phyloP scores from a whole-genome alignment of 2,329 filamentous ascomycete species.

The Fusarium protoensiforme region DNA sequence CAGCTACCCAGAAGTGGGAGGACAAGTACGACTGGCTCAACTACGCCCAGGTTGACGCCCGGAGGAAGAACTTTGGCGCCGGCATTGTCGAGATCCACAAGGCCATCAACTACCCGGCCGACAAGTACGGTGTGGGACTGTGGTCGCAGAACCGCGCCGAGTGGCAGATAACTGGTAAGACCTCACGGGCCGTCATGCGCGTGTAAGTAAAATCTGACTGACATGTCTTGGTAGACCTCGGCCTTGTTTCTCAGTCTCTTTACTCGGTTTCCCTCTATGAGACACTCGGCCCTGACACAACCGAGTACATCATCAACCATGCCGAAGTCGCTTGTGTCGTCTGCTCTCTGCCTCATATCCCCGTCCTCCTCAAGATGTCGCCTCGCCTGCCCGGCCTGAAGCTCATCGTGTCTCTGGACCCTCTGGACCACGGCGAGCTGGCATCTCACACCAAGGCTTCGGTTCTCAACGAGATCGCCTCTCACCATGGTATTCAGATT shows the following conservation, averaged over 20 bases:
- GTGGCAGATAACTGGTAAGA: constrained; percentile 82
- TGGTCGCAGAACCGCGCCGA: constrained; percentile 90
- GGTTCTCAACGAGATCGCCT: constrained; percentile 80
- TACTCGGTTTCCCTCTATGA: constrained; percentile 96
- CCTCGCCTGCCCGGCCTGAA: constrained; percentile 84
- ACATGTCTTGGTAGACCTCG: constrained; percentile 72
- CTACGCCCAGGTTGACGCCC: constrained; percentile 81
- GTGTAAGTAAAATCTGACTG: constrained; percentile 22
- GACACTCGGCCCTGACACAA: constrained; percentile 89
- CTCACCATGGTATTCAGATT: constrained; percentile 79
- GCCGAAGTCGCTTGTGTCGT: constrained; percentile 79
- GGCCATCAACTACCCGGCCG: constrained; percentile 69
- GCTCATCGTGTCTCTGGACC: constrained; percentile 87
- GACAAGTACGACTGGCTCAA: constrained; percentile 85
- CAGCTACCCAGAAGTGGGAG: constrained; percentile 75
- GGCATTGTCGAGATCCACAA: constrained; percentile 87
- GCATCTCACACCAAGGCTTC: constrained; percentile 82
- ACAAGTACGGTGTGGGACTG: constrained; percentile 80
- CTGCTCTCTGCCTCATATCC: constrained; percentile 83
- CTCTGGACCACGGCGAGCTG: constrained; percentile 82
- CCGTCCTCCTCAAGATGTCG: constrained; percentile 81
- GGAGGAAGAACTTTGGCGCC: constrained; percentile 85
- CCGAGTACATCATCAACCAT: constrained; percentile 97
- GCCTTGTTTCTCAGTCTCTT: constrained; percentile 85
- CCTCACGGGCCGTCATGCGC: constrained; percentile 8